Base-by-base conservation (phyloP, 1,284 basidiomycete species). In the Microbotryum scabiosae region DNA sequence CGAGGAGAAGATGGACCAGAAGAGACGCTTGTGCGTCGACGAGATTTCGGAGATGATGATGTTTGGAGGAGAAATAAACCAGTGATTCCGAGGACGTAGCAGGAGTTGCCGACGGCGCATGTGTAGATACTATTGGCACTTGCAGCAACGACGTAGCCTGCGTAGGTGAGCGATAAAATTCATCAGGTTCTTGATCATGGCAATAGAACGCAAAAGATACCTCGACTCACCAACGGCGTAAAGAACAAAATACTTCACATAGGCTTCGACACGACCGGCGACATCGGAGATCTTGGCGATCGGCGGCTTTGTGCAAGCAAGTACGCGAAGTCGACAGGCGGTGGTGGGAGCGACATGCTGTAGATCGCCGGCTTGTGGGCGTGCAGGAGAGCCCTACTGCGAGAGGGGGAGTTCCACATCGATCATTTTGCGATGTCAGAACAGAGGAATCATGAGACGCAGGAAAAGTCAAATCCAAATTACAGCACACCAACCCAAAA, bases 221-320 rank as follows among this genome's bases (percentile, higher is more conserved):
- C 21, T 45, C 20, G 10, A 23, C 43, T 26, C 7, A 10, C 75
- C 75, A 30, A 76, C 30, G 1, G 69, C 70, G 56, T 74, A 76
- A 44, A 75, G 64, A 57, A 70, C 36, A 21, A 75, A 63, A 60
- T 73, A 75, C 46, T 70, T 63, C 48, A 69, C 48, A 59, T 76
- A 74, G 6, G 73, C 68, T 30, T 74, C 68, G n/a, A 75, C 66
- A 53, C 75, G 71, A 30, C 75, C 75, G 26, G 69, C 70, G 46
- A 69, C 64, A 53, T 76, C 74, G 43, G 72, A 66, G 30, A 75
- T 70, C 57, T 74, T 75, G 36, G 75, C 75, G 62, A 76, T 74
- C 10, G 74, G 75, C 1, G 75, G 73, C 48, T n/a, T n/a, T n/a
- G n/a, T n/a, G n/a, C n/a, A n/a, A n/a, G 51, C 16, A 69, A 59